phyloP scores from a whole-genome alignment of 805 yeast genomes.

The Blastobotrys robertii region DNA sequence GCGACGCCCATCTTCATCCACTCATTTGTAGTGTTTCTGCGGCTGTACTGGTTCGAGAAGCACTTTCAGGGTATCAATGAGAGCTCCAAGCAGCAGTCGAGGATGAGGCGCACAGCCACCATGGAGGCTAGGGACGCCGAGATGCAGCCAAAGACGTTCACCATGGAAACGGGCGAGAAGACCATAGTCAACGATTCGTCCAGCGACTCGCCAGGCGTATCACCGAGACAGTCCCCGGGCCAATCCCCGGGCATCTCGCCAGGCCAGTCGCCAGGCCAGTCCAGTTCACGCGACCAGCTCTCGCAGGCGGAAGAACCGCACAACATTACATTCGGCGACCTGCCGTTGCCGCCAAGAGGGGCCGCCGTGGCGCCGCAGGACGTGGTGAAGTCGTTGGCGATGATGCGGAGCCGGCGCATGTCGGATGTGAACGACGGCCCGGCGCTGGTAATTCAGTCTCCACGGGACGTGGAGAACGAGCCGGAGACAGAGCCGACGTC shows the following conservation, averaged over 20 bases:
- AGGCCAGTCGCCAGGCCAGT: background rate
- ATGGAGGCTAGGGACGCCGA: constrained; percentile 36
- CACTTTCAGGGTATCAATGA: constrained; percentile 74
- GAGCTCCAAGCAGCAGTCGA: constrained; percentile 66
- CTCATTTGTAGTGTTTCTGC: constrained; percentile 60
- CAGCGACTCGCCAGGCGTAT: background rate
- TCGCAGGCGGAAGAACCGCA: background rate
- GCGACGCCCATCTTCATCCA: constrained; percentile 88
- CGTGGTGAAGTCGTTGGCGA: constrained; percentile 71
- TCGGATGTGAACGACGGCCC: constrained; percentile 41
- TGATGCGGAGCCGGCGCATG: constrained; percentile 46
- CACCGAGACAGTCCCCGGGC: background rate
- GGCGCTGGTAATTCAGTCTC: constrained; percentile 66
- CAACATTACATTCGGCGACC: constrained; percentile 45
- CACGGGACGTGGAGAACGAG: constrained; percentile 52
- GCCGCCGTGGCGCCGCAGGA: constrained; percentile 55
- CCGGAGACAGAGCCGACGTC: constrained; percentile 8
- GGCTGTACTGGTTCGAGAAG: constrained; percentile 85
- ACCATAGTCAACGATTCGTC: background rate
- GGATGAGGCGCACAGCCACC: constrained; percentile 74
- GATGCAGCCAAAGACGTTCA: constrained; percentile 8
- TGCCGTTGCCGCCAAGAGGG: constrained; percentile 32
- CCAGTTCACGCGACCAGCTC: background rate
- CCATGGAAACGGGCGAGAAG: constrained; percentile 9
- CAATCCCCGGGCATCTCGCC: background rate